Evolutionary conservation across 257 asterid genomes (phyloP).

Genomic region (Nicotiana tabacum): DNA sequence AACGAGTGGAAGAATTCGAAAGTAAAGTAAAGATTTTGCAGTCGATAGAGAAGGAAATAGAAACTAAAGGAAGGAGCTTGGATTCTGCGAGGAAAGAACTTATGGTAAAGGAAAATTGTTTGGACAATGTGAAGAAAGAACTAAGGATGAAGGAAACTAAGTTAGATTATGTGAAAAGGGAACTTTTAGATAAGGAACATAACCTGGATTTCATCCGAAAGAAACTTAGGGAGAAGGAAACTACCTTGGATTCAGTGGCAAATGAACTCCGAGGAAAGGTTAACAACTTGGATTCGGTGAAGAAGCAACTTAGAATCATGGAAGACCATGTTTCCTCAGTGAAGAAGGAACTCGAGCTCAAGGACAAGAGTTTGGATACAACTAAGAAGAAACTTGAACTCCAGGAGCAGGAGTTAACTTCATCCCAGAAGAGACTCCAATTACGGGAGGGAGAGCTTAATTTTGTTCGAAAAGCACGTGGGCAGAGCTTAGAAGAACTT

Average conservation of each 20-base stretch:
- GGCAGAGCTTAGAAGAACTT: slow-evolving; percentile 14
- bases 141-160: neutral
- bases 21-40: neutral
- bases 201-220: neutral
- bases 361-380: slow-evolving; percentile 6
- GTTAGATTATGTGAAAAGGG: neutral
- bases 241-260: neutral
- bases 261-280: slow-evolving; percentile 23
- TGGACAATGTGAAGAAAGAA: neutral
- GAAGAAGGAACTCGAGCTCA: slow-evolving; percentile 27
- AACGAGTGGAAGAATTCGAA: neutral
- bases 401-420: slow-evolving; percentile 7
- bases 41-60: neutral
- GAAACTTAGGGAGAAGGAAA: slow-evolving; percentile 12
- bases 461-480: slow-evolving; percentile 5
- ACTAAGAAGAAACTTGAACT: slow-evolving; percentile 12
- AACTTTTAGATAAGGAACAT: neutral
- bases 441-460: slow-evolving; percentile 20
- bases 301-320: neutral
- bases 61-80: neutral
- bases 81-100: neutral
- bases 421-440: slow-evolving; percentile 18
- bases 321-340: neutral
- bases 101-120: neutral
- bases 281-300: neutral